Percentiles rank a stretch among this genome's conserved stretches.
These are phyloP conservation scores for Kluyveromyces sp. DNA, from an alignment of 1,139 yeast genomes.

Conservation along the genomic window DNA sequence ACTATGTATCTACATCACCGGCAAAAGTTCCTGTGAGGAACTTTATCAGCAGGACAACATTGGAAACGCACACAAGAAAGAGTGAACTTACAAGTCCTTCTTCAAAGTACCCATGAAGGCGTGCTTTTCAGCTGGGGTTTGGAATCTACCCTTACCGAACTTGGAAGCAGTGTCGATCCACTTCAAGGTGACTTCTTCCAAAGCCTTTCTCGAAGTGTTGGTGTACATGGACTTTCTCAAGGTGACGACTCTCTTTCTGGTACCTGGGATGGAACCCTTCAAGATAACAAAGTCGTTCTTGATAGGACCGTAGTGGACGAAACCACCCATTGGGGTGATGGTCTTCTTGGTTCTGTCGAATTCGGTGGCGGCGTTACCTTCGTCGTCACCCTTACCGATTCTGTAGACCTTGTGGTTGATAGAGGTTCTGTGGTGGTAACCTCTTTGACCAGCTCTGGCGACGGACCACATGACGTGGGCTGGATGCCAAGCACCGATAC, in stretches of 20 bases:
- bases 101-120: conserved; percentile 99
- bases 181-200: conserved; percentile 93
- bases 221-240: conserved; percentile 97
- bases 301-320: conserved; percentile 98
- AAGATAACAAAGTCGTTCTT: conserved; percentile 95
- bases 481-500: conserved; percentile 99
- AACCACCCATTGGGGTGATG: conserved; percentile 99
- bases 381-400: conserved; percentile 95
- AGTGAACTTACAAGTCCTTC: conserved; percentile 58
- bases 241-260: conserved; percentile 98
- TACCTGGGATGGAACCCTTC: conserved; percentile 99
- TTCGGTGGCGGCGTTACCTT: conserved; percentile 89
- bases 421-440: conserved; percentile 99
- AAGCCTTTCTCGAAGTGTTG: conserved; percentile 96
- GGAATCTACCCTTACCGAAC: conserved; percentile 99
- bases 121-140: conserved; percentile 99
- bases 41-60: no score
- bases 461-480: conserved; percentile 99
- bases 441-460: conserved; percentile 99
- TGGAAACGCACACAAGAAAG: no score
- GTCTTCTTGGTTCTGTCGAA: conserved; percentile 99
- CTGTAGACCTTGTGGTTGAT: conserved; percentile 99
- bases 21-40: neutral
- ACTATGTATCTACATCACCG: neutral
- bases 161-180: conserved; percentile 99